Base-by-base conservation (phyloP, 805 yeast genomes). In the Saturnispora hagleri region DNA sequence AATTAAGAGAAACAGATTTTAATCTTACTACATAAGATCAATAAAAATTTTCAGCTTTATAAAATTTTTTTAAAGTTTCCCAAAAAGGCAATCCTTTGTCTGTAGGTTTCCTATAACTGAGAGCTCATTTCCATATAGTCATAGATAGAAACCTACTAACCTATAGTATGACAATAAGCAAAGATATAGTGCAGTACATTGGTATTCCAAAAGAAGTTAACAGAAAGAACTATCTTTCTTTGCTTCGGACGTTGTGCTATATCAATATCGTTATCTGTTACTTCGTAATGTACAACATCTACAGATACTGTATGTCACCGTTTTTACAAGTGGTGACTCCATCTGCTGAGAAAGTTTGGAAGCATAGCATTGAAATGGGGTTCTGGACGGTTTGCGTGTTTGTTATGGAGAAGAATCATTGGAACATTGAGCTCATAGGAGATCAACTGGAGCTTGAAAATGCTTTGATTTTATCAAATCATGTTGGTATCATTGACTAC, bases 401-500 rank as follows among this genome's bases (percentile, higher is more conserved):
- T 43, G 56, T 64, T 7, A 44, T 66, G 53, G 67, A 62, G 51
- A 35, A 64, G 45, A 74, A 73, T 55, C 57, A 64, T 4, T 73
- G 76, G 17, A 55, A 65, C 15, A 57, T 77, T 15, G 59, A 62
- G 20, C 54, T 77, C 1, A 52, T 68, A 12, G 85, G 81, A 13
- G 82, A 77, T 60, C 48, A 58, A 4, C 54, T 70, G 47, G 70
- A 69, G 52, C 60, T 65, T 31, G 75, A 74, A 48, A 61, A 65
- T 46, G 64, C 72, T 0, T 48, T 69, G 28, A 48, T 69, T 38
- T 61, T 69, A 7, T 66, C 79, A 48, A 89, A 88, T 60, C 96
- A 89, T 62, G 73, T 73, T 48, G 82, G 93, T 0, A 58, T 84
- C 8, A 76, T 80, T 13, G 96, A 89, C 63, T 80, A 82, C 62